Evolutionary conservation across 768 basidiomycete species (phyloP).

Genomic region (Russula sp.): DNA sequence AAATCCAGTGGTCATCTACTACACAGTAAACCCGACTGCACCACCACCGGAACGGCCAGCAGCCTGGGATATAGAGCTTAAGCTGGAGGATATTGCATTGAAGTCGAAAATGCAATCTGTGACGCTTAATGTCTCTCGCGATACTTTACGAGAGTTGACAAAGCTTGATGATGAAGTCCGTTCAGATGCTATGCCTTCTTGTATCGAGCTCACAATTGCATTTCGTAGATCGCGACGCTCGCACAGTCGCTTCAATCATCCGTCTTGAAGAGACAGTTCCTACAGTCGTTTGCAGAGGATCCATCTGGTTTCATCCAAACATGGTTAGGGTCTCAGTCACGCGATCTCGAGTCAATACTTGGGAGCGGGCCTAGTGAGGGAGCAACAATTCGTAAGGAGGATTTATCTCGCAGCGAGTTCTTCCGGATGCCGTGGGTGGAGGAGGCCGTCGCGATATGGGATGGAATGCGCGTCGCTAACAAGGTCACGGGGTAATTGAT

Average conservation of each 20-base stretch:
- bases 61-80: conserved; percentile 87
- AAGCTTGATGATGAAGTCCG: conserved; percentile 88
- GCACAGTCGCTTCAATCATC: conserved; percentile 86
- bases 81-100: conserved; percentile 72
- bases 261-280: conserved; percentile 81
- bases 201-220: neutral
- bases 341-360: conserved; percentile 86
- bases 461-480: conserved; percentile 66
- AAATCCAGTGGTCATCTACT: conserved; percentile 79
- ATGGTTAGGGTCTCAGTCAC: conserved; percentile 89
- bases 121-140: conserved; percentile 66
- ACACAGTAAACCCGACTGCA: conserved; percentile 60
- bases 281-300: conserved; percentile 75
- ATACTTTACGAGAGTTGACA: conserved; percentile 60
- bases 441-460: conserved; percentile 80
- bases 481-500: conserved; percentile 24
- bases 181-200: neutral
- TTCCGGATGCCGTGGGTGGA: conserved; percentile 93
- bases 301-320: conserved; percentile 81
- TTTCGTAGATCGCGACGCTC: conserved; percentile 66
- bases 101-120: conserved; percentile 71
- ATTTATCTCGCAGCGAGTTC: conserved; percentile 83
- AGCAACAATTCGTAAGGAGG: conserved; percentile 78
- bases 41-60: conserved; percentile 57
- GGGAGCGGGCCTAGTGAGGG: conserved; percentile 83